phyloP scores from a whole-genome alignment of 2,329 filamentous ascomycete species.

The Phialemoniopsis sp. region DNA sequence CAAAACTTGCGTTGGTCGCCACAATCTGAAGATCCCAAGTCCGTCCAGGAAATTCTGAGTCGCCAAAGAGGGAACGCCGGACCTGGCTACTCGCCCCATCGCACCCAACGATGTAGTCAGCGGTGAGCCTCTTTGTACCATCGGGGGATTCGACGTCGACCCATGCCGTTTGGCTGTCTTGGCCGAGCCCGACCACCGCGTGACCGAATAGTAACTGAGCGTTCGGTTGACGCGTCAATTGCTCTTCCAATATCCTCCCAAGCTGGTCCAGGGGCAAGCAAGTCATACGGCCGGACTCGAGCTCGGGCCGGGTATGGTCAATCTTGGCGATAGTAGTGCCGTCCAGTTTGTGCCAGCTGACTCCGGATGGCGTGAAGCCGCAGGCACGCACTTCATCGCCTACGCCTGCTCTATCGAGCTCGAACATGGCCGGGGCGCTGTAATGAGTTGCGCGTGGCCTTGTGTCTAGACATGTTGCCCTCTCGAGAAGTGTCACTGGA shows the following conservation, averaged over 20 bases:
- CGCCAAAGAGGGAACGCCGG: constrained; percentile 44
- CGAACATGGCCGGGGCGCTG: constrained; percentile 51
- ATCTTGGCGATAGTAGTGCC: no score
- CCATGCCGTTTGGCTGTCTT: constrained; percentile 39
- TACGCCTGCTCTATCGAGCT: constrained; percentile 55
- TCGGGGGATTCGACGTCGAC: constrained; percentile 34
- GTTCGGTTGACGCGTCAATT: no score
- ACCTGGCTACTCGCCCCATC: constrained; percentile 49
- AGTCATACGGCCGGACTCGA: no score
- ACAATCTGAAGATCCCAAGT: constrained; percentile 59
- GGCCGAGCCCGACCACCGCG: constrained; percentile 38
- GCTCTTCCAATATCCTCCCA: no score
- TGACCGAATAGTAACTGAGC: constrained; percentile 34
- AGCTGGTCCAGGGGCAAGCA: no score
- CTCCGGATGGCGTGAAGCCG: constrained; percentile 17
- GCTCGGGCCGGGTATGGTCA: no score
- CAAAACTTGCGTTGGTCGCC: constrained; percentile 53
- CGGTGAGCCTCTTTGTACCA: constrained; percentile 28
- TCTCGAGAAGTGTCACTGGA: constrained; percentile 50
- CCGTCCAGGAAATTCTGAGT: constrained; percentile 53
- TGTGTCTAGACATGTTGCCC: constrained; percentile 46
- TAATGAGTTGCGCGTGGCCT: constrained; percentile 62
- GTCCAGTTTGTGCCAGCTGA: constrained; percentile 18
- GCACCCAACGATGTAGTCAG: constrained; percentile 52
- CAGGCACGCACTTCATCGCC: constrained; percentile 31